A percentile compares a stretch with the other conserved stretches of the same genome.
These are phyloP conservation scores for Rhododendron kiyosumense DNA, from an alignment of 148 eudicot genomes.

Conservation along the genomic window DNA sequence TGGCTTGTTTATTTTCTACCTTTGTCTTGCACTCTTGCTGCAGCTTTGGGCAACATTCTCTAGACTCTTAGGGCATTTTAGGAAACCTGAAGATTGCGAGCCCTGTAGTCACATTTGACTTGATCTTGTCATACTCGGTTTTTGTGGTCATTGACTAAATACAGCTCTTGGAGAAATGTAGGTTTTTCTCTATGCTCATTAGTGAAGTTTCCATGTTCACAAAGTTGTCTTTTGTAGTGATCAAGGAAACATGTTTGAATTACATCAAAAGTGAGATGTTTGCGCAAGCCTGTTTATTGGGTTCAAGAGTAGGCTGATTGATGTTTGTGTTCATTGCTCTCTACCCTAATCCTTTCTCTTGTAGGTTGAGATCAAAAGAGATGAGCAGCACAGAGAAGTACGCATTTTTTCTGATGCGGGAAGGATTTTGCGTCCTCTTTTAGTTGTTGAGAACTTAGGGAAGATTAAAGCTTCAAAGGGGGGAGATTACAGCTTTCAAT, in stretches of 20 bases:
- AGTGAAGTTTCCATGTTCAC: not conserved
- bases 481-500: slow-evolving; percentile 49
- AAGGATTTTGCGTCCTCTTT: slow-evolving; percentile 81
- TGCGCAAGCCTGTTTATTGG: not conserved
- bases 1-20: not conserved
- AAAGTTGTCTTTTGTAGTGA: not conserved
- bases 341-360: not conserved
- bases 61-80: not conserved
- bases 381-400: slow-evolving; percentile 61
- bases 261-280: not conserved
- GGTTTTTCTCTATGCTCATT: not conserved
- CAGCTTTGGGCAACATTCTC: not conserved
- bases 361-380: slow-evolving; percentile 83
- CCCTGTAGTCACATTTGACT: not conserved
- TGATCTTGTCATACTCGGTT: not conserved
- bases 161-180: not conserved
- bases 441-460: slow-evolving; percentile 67
- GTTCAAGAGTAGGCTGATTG: not conserved
- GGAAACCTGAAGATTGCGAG: not conserved
- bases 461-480: slow-evolving; percentile 62
- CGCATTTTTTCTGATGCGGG: slow-evolving; percentile 92
- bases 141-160: not conserved
- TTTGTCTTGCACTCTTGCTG: not conserved
- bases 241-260: not conserved
- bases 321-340: not conserved